These are phyloP conservation scores for Backusella mclennaniae DNA, from an alignment of 192 early-diverging fungal genomes.

Conservation along the genomic window DNA sequence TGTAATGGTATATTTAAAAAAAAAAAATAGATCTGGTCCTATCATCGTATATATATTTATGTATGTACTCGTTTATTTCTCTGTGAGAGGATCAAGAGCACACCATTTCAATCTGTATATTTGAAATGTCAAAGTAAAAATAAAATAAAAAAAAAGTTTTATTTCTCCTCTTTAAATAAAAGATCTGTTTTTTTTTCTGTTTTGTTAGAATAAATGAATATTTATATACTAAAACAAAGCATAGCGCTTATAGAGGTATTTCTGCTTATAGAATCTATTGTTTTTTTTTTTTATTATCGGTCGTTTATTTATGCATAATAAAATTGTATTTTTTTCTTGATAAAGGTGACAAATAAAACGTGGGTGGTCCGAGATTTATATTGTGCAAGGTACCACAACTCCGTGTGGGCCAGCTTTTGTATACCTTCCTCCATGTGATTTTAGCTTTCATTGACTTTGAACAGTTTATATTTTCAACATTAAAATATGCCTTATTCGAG, in stretches of 20 bases:
- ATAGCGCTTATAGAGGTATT: not conserved
- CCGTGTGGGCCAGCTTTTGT: not conserved
- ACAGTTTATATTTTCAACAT: not conserved
- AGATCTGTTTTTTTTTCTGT: not conserved
- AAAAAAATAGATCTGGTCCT: not conserved
- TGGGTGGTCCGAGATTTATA: constrained; percentile 1
- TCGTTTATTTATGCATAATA: not conserved
- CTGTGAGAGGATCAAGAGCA: too few species aligned
- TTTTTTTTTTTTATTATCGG: not conserved
- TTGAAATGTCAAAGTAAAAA: not conserved
- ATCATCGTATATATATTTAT: not conserved
- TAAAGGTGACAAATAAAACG: constrained; percentile 2
- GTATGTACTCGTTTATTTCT: too few species aligned
- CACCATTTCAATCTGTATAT: not conserved
- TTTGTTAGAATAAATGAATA: not conserved
- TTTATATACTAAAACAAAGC: not conserved
- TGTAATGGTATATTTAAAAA: not conserved
- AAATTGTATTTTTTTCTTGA: not conserved
- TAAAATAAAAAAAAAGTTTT: not conserved
- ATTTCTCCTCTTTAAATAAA: not conserved
- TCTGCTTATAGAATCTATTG: not conserved
- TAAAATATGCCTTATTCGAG: not conserved
- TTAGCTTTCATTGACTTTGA: not conserved
- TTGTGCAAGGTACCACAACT: not conserved
- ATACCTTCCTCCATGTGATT: not conserved